Percentiles rank a stretch among this genome's conserved stretches.
These are phyloP conservation scores for Exophiala alcalophila DNA, from an alignment of 2,329 filamentous ascomycete genomes.

Conservation along the genomic window DNA sequence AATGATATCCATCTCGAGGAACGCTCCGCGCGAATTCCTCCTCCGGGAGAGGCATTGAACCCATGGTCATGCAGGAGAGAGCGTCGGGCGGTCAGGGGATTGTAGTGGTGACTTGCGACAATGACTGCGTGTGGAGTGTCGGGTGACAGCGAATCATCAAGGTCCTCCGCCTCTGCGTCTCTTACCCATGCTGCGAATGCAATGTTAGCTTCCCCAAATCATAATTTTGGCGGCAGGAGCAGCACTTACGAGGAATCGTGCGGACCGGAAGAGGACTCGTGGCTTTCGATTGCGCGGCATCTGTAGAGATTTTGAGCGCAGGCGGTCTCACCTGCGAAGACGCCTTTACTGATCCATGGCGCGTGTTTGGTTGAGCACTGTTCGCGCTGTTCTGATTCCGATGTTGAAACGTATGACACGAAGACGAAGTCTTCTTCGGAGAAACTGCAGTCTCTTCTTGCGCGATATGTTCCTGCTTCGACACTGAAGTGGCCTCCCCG, in stretches of 20 bases:
- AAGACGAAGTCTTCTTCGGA: constrained; percentile 1
- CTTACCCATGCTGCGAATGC: constrained; percentile 40
- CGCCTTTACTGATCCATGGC: constrained; percentile 10
- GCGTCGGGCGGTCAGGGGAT: constrained; percentile 36
- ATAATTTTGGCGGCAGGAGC: not conserved
- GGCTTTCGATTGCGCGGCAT: constrained; percentile 6
- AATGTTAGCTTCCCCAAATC: not conserved
- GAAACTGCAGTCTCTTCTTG: not conserved
- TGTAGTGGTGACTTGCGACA: constrained; percentile 48
- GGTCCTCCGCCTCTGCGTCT: constrained; percentile 42
- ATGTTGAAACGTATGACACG: constrained; percentile 6
- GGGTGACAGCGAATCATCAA: constrained; percentile 37
- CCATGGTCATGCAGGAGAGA: constrained; percentile 18
- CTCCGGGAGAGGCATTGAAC: constrained; percentile 18
- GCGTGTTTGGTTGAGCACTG: constrained; percentile 10
- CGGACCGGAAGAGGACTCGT: constrained; percentile 21
- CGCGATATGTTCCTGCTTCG: not conserved
- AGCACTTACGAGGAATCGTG: constrained; percentile 23
- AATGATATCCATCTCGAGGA: constrained; percentile 50
- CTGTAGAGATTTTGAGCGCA: not conserved
- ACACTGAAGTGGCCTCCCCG: too few species aligned
- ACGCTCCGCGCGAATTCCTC: constrained; percentile 30
- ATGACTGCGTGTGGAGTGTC: constrained; percentile 40
- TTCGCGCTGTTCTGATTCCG: constrained; percentile 8
- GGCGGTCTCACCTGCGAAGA: constrained; percentile 9